These are phyloP conservation scores for Candida verbasci DNA, from an alignment of 805 yeast species.

Conservation along the genomic window DNA sequence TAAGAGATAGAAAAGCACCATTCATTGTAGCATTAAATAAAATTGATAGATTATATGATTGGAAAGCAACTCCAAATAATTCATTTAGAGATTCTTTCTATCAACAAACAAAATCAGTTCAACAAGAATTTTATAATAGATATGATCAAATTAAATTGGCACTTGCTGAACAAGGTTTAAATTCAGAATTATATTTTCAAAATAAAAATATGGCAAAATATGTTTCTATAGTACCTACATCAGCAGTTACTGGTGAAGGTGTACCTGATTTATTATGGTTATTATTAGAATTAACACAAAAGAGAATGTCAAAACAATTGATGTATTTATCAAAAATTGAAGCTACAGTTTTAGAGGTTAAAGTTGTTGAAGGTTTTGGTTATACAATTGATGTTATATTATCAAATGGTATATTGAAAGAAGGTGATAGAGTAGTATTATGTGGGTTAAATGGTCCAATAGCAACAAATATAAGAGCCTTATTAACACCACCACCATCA, in stretches of 20 bases:
- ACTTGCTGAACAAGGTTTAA: slow-evolving; percentile 96
- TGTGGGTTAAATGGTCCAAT: slow-evolving; percentile 99
- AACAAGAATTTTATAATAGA: slow-evolving; percentile 88
- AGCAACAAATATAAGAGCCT: slow-evolving; percentile 91
- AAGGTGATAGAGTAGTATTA: slow-evolving; percentile 91
- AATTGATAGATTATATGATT: slow-evolving; percentile 94
- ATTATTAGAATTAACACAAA: slow-evolving; percentile 90
- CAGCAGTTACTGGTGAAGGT: slow-evolving; percentile 99
- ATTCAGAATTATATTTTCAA: slow-evolving; percentile 93
- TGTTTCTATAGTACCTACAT: slow-evolving; percentile 96
- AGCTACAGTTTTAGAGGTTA: slow-evolving; percentile 95
- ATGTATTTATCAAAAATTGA: slow-evolving; percentile 92
- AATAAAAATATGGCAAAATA: slow-evolving; percentile 90
- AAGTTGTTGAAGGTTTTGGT: slow-evolving; percentile 97
- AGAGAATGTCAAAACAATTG: slow-evolving; percentile 97
- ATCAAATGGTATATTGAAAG: slow-evolving; percentile 92
- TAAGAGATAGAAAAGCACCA: slow-evolving; percentile 97
- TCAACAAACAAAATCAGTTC: slow-evolving; percentile 78
- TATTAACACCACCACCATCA: slow-evolving; percentile 95
- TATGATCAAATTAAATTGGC: slow-evolving; percentile 81
- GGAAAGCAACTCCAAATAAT: slow-evolving; percentile 88
- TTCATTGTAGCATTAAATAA: slow-evolving; percentile 95
- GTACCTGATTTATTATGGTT: slow-evolving; percentile 97
- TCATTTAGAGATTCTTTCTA: slow-evolving; percentile 93
- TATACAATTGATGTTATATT: slow-evolving; percentile 96